Conservation (phyloP, 75 land plant genomes). For the Adiantum capillusveneris region DNA sequence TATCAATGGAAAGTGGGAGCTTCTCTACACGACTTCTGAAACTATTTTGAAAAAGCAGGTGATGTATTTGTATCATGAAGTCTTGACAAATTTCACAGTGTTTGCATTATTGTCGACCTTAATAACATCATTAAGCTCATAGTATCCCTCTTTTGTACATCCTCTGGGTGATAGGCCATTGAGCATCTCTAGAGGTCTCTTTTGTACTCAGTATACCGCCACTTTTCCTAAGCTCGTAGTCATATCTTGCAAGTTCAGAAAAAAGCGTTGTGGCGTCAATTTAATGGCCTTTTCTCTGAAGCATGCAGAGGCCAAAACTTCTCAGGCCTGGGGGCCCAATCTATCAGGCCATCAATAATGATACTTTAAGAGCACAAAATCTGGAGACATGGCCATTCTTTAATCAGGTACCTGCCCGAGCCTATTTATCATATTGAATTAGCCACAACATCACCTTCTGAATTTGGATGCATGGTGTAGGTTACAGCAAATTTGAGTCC, state of each 20-base stretch:
- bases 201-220: too few species aligned
- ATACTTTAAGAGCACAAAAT: conserved; percentile 88
- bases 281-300: neutral
- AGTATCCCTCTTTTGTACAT: too few species aligned
- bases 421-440: neutral
- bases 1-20: conserved; percentile 96
- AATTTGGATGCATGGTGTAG: conserved; percentile 22
- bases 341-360: conserved; percentile 83
- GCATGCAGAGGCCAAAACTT: conserved; percentile 76
- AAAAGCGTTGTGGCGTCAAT: too few species aligned
- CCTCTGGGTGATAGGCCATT: too few species aligned
- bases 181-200: too few species aligned
- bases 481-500: conserved; percentile 90
- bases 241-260: too few species aligned
- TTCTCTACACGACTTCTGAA: conserved; percentile 84
- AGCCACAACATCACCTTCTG: neutral
- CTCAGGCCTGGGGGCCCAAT: conserved; percentile 70
- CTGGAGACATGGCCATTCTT: conserved; percentile 95
- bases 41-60: conserved; percentile 70
- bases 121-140: too few species aligned
- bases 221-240: too few species aligned
- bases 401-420: conserved; percentile 55
- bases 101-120: too few species aligned
- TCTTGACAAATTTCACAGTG: neutral
- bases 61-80: neutral